Evolutionary conservation across 176 grass and related monocot genomes (phyloP), one percentile per base, ranked within the genome.

Genomic region (Cocos nucifera): DNA sequence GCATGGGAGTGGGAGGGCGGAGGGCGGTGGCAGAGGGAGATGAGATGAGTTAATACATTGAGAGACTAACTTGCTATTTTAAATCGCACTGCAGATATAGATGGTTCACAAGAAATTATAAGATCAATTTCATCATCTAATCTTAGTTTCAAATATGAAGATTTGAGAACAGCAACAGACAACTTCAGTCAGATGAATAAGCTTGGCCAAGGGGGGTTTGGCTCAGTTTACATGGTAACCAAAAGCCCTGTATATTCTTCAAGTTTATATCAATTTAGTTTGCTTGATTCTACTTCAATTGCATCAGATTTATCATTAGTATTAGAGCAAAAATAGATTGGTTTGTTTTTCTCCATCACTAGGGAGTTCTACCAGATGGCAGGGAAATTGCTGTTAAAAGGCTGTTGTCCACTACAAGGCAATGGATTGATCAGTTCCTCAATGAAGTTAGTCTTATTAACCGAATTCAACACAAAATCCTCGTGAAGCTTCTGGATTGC

Each of bases 391-490:
- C 89, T 3, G 81, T 95, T 59, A 95, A 95, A 67, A 77, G 89
- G 27, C 73, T 95, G 18, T 95, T 85, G 63, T 74, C 82, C 75
- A 69, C 77, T 76, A 82, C 69, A 19, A 77, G 78, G 69, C 75
- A 85, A 61, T 85, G 85, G 69, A 57, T 83, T 4, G 78, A 89
- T 5, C 89, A 95, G 56, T 85, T 95, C 72, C 85, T 85, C 77
- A 95, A 89, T 50, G 89, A 95, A 74, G 85, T 95, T 67, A 32
- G 17, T 17, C 60, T 95, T 2, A 72, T 95, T 2, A 95, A 85
- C 56, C 89, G 85, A 74, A 81, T 95, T 72, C 78, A 82, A 75
- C 89, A 95, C 78, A 95, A 89, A 70, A 88, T 89, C 52, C 77
- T 95, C 26, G 89, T 79, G 35, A 95, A 85, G 78, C 78, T 95